Evolutionary conservation across 2,329 filamentous ascomycete genomes (phyloP).

Genomic region (Grosmannia penicillata): DNA sequence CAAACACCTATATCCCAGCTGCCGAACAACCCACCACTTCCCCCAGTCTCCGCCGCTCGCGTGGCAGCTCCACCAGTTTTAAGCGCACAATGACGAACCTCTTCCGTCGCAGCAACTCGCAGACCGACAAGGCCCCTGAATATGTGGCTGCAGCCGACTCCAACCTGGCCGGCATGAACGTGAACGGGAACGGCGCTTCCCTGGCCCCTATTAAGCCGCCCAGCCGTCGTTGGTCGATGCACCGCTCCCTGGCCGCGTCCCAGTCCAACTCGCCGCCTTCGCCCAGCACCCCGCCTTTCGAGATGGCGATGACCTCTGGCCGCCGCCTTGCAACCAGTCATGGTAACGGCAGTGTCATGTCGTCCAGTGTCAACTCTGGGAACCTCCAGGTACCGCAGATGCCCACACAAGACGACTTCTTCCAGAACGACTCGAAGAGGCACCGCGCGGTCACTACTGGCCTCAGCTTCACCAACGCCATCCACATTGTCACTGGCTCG

Average conservation of each 20-base stretch:
- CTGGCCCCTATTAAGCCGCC: conserved; percentile 13
- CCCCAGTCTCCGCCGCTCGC: conserved; percentile 20
- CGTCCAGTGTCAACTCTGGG: conserved; percentile 11
- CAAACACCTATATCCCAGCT: conserved; percentile 8
- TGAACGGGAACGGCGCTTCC: not conserved
- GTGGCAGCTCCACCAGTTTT: conserved; percentile 26
- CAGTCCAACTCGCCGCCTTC: conserved; percentile 36
- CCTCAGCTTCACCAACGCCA: conserved; percentile 28
- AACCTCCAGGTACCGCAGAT: conserved; percentile 13
- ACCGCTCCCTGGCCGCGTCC: conserved; percentile 28
- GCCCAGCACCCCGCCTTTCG: conserved; percentile 26
- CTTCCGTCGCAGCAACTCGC: conserved; percentile 28
- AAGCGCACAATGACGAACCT: conserved; percentile 34
- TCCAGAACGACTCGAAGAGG: conserved; percentile 32
- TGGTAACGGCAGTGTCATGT: not conserved
- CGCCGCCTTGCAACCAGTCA: not conserved
- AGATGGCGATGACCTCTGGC: conserved; percentile 17
- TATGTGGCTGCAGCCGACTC: conserved; percentile 7
- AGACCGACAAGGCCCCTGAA: conserved; percentile 15
- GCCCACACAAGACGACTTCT: conserved; percentile 29
- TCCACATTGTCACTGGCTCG: conserved; percentile 27
- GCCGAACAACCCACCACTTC: conserved; percentile 17
- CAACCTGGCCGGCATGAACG: not conserved
- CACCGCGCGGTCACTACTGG: conserved; percentile 32
- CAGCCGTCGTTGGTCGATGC: conserved; percentile 29